These are phyloP conservation scores for Lipomyces sp. DNA, from an alignment of 805 yeast species.

Conservation along the genomic window DNA sequence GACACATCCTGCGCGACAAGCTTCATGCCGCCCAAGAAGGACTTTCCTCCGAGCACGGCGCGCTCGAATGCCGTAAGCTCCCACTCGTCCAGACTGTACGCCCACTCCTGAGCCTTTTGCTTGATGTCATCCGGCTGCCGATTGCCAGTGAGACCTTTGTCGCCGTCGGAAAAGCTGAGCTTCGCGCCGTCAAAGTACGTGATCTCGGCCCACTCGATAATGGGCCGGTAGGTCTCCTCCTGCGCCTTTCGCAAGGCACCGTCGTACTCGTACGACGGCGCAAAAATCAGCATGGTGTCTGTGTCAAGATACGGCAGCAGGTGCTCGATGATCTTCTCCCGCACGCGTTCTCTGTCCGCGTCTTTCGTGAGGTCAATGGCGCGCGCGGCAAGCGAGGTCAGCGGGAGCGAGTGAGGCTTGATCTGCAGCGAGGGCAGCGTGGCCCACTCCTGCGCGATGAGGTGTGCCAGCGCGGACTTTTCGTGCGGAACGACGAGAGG, in stretches of 20 bases:
- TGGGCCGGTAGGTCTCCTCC: slow-evolving; percentile 69
- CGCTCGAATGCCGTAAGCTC: slow-evolving; percentile 86
- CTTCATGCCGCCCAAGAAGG: slow-evolving; percentile 77
- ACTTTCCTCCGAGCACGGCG: slow-evolving; percentile 80
- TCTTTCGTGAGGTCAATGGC: slow-evolving; percentile 67
- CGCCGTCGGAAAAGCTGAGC: slow-evolving; percentile 71
- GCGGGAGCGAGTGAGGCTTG: slow-evolving; percentile 75
- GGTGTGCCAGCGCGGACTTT: slow-evolving; percentile 61
- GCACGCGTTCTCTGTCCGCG: slow-evolving; percentile 43
- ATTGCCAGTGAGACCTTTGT: slow-evolving; percentile 78
- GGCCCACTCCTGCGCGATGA: slow-evolving; percentile 87
- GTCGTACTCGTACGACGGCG: slow-evolving; percentile 76
- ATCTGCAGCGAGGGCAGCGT: slow-evolving; percentile 58
- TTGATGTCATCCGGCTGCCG: slow-evolving; percentile 59
- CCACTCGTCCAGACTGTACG: slow-evolving; percentile 62
- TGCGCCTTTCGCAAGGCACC: slow-evolving; percentile 80
- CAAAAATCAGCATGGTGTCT: slow-evolving; percentile 83
- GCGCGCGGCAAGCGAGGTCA: slow-evolving; percentile 83
- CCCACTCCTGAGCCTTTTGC: slow-evolving; percentile 61
- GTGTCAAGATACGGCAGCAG: slow-evolving; percentile 86
- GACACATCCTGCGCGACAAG: slow-evolving; percentile 47
- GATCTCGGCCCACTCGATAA: slow-evolving; percentile 63
- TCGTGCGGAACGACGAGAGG: slow-evolving; percentile 58
- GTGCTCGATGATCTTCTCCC: slow-evolving; percentile 53
- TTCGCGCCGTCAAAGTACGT: slow-evolving; percentile 50